These are phyloP conservation scores for Sporothrix euskadiensis DNA, from an alignment of 2,329 filamentous ascomycete genomes.

Conservation along the genomic window DNA sequence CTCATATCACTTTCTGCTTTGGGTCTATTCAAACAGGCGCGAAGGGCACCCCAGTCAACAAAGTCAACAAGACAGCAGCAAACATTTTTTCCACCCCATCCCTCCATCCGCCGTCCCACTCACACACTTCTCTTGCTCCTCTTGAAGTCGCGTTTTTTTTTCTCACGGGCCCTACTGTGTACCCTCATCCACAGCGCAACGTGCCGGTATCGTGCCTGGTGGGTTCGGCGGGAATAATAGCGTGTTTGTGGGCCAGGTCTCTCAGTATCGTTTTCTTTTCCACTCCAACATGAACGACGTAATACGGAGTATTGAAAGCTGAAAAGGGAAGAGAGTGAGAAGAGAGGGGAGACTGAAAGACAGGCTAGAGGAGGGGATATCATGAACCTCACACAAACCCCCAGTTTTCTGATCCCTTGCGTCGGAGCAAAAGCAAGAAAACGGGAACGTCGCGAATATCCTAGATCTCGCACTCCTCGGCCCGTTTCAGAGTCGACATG, in stretches of 20 bases:
- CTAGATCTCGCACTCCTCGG: neutral
- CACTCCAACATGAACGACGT: neutral
- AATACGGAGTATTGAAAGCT: too few relatives aligned
- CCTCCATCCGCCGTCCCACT: neutral
- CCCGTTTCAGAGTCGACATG: neutral
- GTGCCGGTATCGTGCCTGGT: conserved; percentile 11
- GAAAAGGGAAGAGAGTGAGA: neutral
- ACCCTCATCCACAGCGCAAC: neutral
- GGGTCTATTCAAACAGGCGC: neutral
- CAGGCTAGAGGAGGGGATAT: neutral
- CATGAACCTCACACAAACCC: neutral
- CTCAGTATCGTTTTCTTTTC: neutral
- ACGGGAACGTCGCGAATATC: neutral
- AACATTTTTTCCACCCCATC: conserved; percentile 7
- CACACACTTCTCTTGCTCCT: neutral
- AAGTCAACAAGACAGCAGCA: neutral
- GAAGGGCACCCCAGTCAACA: neutral
- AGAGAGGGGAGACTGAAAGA: neutral
- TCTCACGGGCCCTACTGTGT: neutral
- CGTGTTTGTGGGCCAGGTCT: neutral
- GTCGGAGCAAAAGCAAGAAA: conserved; percentile 6
- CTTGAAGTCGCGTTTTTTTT: neutral
- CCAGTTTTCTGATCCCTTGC: neutral
- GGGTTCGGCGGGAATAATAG: neutral
- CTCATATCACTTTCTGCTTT: neutral